These are phyloP conservation scores for Phaffia tasmanica DNA, from an alignment of 768 basidiomycete genomes.

Conservation along the genomic window DNA sequence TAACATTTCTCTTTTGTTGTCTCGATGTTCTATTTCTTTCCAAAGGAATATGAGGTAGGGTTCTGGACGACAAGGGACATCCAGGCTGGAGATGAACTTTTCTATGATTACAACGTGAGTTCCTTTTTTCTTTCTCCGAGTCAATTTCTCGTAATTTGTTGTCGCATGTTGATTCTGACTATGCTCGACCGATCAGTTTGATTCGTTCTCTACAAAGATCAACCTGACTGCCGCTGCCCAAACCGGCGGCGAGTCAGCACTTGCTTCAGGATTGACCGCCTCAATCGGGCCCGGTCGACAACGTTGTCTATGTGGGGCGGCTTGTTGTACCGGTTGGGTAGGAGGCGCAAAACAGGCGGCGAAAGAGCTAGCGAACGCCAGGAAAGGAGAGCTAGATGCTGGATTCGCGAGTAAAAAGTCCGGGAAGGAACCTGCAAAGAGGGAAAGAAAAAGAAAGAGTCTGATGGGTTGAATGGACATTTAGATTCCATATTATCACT, in stretches of 20 bases:
- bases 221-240: too few relatives aligned
- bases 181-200: constrained; percentile 3
- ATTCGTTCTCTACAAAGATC: constrained; percentile 16
- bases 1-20: too few relatives aligned
- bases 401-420: too few relatives aligned
- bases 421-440: too few relatives aligned
- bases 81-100: constrained; percentile 37
- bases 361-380: too few relatives aligned
- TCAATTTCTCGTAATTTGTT: not conserved
- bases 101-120: constrained; percentile 39
- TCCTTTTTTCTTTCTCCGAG: constrained; percentile 29
- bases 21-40: too few relatives aligned
- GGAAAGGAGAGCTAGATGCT: too few relatives aligned
- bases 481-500: too few relatives aligned
- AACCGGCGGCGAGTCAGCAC: too few relatives aligned
- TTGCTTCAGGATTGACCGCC: not conserved
- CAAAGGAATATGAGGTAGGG: constrained; percentile 38
- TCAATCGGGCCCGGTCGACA: constrained; percentile 30
- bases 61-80: constrained; percentile 39
- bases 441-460: too few relatives aligned
- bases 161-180: not conserved
- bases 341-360: constrained; percentile 2
- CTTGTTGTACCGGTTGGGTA: constrained; percentile 20
- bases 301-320: constrained; percentile 37
- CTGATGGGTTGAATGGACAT: too few relatives aligned